A percentile compares a stretch with the other conserved stretches of the same genome.
phyloP scores from a whole-genome alignment of 495 filamentous ascomycete genomes.

The Glutinoglossum americanum region DNA sequence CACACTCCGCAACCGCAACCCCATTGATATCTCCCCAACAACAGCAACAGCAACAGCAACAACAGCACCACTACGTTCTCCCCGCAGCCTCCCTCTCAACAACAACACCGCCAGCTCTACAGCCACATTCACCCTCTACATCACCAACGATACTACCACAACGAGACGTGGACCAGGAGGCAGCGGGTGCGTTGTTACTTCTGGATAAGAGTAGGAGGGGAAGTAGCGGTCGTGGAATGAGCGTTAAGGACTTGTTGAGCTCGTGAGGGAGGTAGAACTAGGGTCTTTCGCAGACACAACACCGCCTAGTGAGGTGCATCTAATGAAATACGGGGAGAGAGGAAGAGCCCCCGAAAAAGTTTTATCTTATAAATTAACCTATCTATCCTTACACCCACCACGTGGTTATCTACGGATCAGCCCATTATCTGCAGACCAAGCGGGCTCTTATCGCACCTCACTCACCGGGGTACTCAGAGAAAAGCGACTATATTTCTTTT shows the following conservation, averaged over 20 bases:
- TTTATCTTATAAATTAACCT: too few relatives aligned
- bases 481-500: too few relatives aligned
- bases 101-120: slow-evolving; percentile 9
- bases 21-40: too few relatives aligned
- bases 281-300: background rate
- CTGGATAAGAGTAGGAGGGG: slow-evolving; percentile 33
- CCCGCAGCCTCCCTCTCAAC: background rate
- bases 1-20: slow-evolving; percentile 8
- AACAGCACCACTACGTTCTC: background rate
- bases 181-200: slow-evolving; percentile 61
- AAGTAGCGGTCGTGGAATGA: slow-evolving; percentile 34
- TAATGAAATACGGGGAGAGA: too few relatives aligned
- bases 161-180: slow-evolving; percentile 44
- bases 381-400: too few relatives aligned
- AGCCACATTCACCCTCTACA: slow-evolving; percentile 24
- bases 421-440: too few relatives aligned
- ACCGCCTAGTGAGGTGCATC: too few relatives aligned
- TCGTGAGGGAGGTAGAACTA: slow-evolving; percentile 19
- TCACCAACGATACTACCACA: slow-evolving; percentile 22
- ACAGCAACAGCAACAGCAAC: background rate
- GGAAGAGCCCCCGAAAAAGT: background rate
- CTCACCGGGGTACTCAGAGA: too few relatives aligned
- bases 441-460: too few relatives aligned
- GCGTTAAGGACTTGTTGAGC: slow-evolving; percentile 59
- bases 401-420: too few relatives aligned